Evolutionary conservation across 148 eudicot species (phyloP).

Genomic region (Camellia japonica): DNA sequence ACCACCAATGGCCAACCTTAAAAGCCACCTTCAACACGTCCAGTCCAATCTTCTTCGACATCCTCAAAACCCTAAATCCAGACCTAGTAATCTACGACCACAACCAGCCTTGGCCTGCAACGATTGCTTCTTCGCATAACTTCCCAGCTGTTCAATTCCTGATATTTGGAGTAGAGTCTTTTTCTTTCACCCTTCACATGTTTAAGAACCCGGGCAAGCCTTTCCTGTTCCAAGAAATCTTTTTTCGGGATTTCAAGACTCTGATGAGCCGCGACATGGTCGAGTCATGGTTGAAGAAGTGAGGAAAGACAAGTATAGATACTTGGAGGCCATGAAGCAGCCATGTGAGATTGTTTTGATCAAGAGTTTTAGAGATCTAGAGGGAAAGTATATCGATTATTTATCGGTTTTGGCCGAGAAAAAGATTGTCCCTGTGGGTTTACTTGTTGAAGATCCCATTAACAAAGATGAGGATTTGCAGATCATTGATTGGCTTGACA

Average conservation of each 20-base stretch:
- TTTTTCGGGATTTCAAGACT: not conserved
- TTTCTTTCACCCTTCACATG: not conserved
- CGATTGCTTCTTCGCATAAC: not conserved
- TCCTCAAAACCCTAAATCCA: not conserved
- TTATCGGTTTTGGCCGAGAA: not conserved
- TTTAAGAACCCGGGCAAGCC: not conserved
- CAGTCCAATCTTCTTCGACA: not conserved
- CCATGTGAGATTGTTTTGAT: not conserved
- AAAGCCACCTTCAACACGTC: not conserved
- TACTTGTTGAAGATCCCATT: not conserved
- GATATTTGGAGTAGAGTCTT: not conserved
- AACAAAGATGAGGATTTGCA: not conserved
- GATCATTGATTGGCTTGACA: conserved; percentile 1
- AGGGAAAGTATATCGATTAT: not conserved
- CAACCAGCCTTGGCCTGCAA: not conserved
- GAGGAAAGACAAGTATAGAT: not conserved
- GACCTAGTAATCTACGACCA: not conserved
- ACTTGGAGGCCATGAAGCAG: not conserved
- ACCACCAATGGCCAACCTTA: not conserved
- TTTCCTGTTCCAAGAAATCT: not conserved
- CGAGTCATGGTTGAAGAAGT: not conserved
- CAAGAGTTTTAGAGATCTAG: not conserved
- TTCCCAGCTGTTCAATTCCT: not conserved
- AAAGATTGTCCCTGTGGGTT: not conserved
- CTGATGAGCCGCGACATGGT: not conserved